Evolutionary conservation across 2,329 filamentous ascomycete genomes (phyloP), one percentile per base, ranked within the genome.

Genomic region (Botryotinia globosa): DNA sequence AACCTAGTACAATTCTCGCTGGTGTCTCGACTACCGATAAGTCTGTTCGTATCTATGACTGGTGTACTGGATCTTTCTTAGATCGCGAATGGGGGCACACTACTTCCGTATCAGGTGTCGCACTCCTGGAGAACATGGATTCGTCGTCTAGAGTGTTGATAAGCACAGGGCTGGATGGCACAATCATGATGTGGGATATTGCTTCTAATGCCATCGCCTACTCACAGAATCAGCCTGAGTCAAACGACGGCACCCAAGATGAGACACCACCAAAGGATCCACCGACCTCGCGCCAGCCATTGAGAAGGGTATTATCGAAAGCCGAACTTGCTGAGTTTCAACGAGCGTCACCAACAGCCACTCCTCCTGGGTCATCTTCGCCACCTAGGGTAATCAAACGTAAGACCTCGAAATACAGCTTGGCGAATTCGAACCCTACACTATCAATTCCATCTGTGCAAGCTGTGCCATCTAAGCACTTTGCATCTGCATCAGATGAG

Each of bases 21-120:
- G 94, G 94, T n/a, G 87, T 96, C 18, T 98, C 95, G 14, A 94
- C 94, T 77, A 97, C 93, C 0, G 96, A 99, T 82, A 99, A 98
- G 81, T 98, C 96, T 0, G 91, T 99, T 72, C 87, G 96, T 51
- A 84, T 99, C 25, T 99, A 99, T 78, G 93, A 97, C 77, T 85
- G 89, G 44, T 90, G 91, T 74, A 90, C 89, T 59, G 94, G 95
- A 14, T 83, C 85, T 2, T 91, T 99, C 73, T 83, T 98, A 42
- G 92, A 94, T 68, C 90, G 94, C 58, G 96, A 98, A 82, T 98
- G 94, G 89, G 96, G 96, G 1, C 96, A 99, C 77, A 97, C 94
- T 0, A 94, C 98, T 80, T 92, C 94, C 14, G 94, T 99, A 75
- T 97, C 93, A 69, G 94, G 94, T 74, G 89, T 97, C 29, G 88